Evolutionary conservation across 352 stramenopile species (phyloP).

Genomic region (Phytophthora macrochlamydospora): DNA sequence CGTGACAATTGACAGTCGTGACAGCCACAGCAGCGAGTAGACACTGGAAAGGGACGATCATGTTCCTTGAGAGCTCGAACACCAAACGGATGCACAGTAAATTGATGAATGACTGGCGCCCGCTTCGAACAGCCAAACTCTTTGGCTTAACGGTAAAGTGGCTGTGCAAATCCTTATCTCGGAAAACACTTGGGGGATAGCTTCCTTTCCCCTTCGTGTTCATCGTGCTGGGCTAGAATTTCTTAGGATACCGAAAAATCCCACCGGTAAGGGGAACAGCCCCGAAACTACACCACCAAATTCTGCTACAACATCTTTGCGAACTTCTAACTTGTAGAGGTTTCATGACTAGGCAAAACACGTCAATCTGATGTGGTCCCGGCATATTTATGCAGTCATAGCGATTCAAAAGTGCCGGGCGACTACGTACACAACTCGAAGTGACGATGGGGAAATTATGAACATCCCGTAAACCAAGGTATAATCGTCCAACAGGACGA

Average conservation of each 20-base stretch:
- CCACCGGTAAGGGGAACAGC: no score
- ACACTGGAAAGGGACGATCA: not conserved
- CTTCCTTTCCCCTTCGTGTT: not conserved
- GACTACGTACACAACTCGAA: no score
- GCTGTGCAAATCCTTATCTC: not conserved
- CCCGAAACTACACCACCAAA: no score
- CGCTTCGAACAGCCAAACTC: not conserved
- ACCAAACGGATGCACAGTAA: not conserved
- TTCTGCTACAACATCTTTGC: no score
- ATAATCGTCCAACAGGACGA: no score
- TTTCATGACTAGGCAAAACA: no score
- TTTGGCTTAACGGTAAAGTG: not conserved
- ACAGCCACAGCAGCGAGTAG: conserved; percentile 1
- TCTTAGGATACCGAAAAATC: not conserved
- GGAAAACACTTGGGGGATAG: not conserved
- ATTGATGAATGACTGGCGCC: conserved; percentile 3
- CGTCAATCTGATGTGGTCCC: no score
- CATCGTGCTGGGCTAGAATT: conserved; percentile 5
- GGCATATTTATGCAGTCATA: no score
- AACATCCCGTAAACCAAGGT: no score
- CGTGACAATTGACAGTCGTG: conserved; percentile 7
- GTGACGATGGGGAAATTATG: no score
- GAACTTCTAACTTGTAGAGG: no score
- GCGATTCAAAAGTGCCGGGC: no score
- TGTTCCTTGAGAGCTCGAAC: not conserved